These are phyloP conservation scores for Striga hermonthica DNA, from an alignment of 305 asterid species.

Conservation along the genomic window DNA sequence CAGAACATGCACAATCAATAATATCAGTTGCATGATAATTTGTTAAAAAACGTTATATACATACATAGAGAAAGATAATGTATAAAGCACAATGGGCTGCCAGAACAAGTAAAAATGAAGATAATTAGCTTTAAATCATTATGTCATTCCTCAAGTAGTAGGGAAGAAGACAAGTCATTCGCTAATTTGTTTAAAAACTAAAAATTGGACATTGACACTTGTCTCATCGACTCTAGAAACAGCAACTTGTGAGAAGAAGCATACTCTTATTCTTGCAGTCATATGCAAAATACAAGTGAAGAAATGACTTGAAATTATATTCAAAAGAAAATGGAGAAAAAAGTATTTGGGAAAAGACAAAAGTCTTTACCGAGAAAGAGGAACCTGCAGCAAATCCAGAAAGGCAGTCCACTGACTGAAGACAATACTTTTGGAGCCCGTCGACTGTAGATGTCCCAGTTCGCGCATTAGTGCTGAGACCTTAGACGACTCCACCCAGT, in stretches of 20 bases:
- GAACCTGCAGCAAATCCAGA: conserved; percentile 87
- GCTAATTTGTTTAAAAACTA: too few species aligned
- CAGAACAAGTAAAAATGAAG: too few species aligned
- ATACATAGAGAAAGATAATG: conserved; percentile 2
- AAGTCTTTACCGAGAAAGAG: conserved; percentile 68
- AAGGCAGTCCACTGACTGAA: conserved; percentile 99
- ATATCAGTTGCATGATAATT: conserved; percentile 10
- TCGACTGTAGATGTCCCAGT: conserved; percentile 45
- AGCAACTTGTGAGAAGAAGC: too few species aligned
- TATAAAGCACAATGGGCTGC: neutral
- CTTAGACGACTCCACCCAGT: conserved; percentile 95
- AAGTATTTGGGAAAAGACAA: conserved; percentile 1
- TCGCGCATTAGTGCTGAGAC: conserved; percentile 81
- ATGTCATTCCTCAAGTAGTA: too few species aligned
- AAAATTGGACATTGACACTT: too few species aligned
- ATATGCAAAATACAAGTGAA: too few species aligned
- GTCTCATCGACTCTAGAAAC: too few species aligned
- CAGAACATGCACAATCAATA: conserved; percentile 27
- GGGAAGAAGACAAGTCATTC: too few species aligned
- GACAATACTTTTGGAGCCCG: conserved; percentile 82
- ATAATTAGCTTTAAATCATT: too few species aligned
- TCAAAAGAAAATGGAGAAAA: too few species aligned
- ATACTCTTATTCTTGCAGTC: too few species aligned
- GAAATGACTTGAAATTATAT: too few species aligned
- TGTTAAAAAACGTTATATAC: conserved; percentile 9